These are phyloP conservation scores for Ascochyta clinopodiicola DNA, from an alignment of 2,329 filamentous ascomycete species.

Conservation along the genomic window DNA sequence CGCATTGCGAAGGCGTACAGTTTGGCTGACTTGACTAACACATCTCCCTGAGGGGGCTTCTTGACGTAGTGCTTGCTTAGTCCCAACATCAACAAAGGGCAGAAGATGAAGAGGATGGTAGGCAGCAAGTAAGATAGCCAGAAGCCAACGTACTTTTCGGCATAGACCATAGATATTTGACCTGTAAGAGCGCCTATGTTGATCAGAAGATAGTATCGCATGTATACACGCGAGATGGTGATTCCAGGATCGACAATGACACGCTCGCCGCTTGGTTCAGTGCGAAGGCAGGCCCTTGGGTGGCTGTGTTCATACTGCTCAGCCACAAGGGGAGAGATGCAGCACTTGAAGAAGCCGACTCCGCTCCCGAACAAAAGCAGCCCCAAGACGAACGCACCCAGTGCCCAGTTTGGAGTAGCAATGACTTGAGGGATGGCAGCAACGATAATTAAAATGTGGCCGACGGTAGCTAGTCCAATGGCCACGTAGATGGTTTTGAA, in stretches of 20 bases:
- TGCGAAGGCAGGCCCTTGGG: constrained; percentile 56
- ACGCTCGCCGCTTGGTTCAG: constrained; percentile 63
- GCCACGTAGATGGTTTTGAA: constrained; percentile 65
- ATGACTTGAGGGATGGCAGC: constrained; percentile 58
- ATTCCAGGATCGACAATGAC: constrained; percentile 72
- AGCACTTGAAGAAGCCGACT: constrained; percentile 52
- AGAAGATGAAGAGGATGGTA: constrained; percentile 66
- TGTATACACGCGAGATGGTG: constrained; percentile 70
- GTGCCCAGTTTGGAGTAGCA: constrained; percentile 43
- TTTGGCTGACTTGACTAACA: constrained; percentile 69
- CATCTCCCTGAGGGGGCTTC: constrained; percentile 72
- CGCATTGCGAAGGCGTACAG: constrained; percentile 67
- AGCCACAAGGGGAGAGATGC: constrained; percentile 66
- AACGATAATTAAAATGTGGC: constrained; percentile 60
- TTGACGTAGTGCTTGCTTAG: constrained; percentile 37
- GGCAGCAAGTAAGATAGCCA: constrained; percentile 73
- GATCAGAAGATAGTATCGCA: constrained; percentile 75
- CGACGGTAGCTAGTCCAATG: constrained; percentile 63
- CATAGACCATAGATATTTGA: constrained; percentile 73
- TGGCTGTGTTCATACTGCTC: constrained; percentile 69
- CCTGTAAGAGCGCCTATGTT: constrained; percentile 69
- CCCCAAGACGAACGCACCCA: constrained; percentile 58
- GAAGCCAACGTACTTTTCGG: constrained; percentile 76
- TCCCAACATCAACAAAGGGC: constrained; percentile 61
- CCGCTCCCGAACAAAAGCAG: constrained; percentile 53